phyloP scores from a whole-genome alignment of 495 filamentous ascomycete species.

The Talaromyces borbonicus region DNA sequence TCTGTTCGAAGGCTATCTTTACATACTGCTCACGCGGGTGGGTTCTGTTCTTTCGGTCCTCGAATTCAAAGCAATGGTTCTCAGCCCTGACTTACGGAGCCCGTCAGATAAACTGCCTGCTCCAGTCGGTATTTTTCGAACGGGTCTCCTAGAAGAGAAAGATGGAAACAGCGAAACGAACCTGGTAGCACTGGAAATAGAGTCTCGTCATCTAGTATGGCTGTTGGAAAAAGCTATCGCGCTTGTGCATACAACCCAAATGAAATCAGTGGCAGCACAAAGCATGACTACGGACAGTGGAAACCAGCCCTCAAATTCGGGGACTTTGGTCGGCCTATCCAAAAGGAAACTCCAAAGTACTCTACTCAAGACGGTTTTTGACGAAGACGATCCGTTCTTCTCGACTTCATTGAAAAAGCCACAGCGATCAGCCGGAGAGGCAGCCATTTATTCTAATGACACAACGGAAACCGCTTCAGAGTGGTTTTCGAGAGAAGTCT shows the following conservation, averaged over 20 bases:
- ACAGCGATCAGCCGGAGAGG: conserved; percentile 12
- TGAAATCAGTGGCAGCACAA: not conserved
- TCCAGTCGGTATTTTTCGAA: conserved; percentile 21
- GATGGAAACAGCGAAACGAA: conserved; percentile 3
- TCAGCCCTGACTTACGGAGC: conserved; percentile 15
- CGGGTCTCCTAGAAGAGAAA: conserved; percentile 13
- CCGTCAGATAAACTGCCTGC: conserved; percentile 15
- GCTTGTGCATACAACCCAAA: conserved; percentile 12
- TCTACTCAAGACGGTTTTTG: conserved; percentile 32
- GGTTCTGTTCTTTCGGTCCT: conserved; percentile 31
- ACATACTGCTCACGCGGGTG: conserved; percentile 22
- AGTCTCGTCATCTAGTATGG: conserved; percentile 27
- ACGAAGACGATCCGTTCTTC: conserved; percentile 20
- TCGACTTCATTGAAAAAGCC: conserved; percentile 16
- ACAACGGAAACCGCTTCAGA: conserved; percentile 18
- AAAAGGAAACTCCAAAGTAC: conserved; percentile 31
- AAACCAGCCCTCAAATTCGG: not conserved
- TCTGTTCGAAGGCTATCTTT: conserved; percentile 32
- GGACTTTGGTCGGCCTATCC: conserved; percentile 14
- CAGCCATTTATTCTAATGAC: not conserved
- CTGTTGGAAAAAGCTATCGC: conserved; percentile 27
- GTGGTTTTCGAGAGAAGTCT: conserved; percentile 40
- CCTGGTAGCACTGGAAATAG: conserved; percentile 15
- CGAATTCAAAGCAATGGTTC: conserved; percentile 22
- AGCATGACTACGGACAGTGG: not conserved